Conservation (phyloP, 345 rosid species). For the Populus tremula region DNA sequence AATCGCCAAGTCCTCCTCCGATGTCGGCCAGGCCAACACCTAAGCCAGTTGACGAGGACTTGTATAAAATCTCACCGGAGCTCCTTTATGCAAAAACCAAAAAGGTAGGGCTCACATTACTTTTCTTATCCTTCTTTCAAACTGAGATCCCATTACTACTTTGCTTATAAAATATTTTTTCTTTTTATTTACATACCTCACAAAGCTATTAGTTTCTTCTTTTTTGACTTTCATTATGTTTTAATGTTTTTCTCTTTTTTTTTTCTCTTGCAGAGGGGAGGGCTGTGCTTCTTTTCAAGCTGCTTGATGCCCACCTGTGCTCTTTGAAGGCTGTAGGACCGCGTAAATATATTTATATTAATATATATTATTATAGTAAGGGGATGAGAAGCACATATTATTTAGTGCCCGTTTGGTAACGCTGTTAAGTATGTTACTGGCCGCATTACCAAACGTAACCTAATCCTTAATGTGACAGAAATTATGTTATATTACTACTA, state of each 20-base stretch:
- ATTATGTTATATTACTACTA: too few species aligned
- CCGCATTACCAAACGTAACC: too few species aligned
- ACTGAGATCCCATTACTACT: too few species aligned
- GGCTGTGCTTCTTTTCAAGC: conserved; percentile 68
- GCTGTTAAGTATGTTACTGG: too few species aligned
- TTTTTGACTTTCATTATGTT: background rate
- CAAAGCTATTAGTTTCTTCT: background rate
- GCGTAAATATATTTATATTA: background rate
- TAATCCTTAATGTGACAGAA: too few species aligned
- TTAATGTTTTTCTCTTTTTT: background rate
- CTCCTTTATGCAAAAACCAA: conserved; percentile 57
- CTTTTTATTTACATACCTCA: background rate
- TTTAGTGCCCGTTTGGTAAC: background rate
- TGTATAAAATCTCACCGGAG: conserved; percentile 77
- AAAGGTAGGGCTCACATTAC: conserved; percentile 37
- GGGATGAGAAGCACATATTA: background rate
- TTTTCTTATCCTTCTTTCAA: background rate
- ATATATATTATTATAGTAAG: background rate
- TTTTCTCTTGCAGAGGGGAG: conserved; percentile 59
- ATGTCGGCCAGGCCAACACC: conserved; percentile 37
- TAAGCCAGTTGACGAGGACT: conserved; percentile 85
- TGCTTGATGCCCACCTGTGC: conserved; percentile 62
- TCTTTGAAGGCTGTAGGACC: background rate
- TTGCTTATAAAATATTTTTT: background rate
- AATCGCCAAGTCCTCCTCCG: conserved; percentile 13